phyloP scores from a whole-genome alignment of 2,329 filamentous ascomycete genomes.

The Phymatotrichopsis omnivora region DNA sequence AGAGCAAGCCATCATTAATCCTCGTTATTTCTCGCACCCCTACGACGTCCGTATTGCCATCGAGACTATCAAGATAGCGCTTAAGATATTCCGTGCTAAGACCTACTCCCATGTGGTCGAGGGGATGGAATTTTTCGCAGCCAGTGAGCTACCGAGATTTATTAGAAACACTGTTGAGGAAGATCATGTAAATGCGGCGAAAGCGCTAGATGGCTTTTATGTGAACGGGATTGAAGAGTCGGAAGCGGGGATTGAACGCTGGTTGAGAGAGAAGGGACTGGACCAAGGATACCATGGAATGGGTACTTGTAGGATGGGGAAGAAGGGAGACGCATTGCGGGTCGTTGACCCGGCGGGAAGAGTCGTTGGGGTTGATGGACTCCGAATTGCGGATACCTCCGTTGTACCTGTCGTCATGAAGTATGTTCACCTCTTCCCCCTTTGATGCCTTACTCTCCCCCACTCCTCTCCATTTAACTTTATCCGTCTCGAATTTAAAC shows the following conservation, averaged over 20 bases:
- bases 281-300: slow-evolving; percentile 26
- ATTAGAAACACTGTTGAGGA: slow-evolving; percentile 18
- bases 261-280: slow-evolving; percentile 20
- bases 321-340: slow-evolving; percentile 31
- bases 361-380: slow-evolving; percentile 32
- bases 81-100: slow-evolving; percentile 21
- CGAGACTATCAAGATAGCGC: slow-evolving; percentile 19
- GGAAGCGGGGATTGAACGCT: slow-evolving; percentile 20
- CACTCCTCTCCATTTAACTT: neutral
- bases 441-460: neutral
- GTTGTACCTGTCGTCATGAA: slow-evolving; percentile 25
- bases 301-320: slow-evolving; percentile 35
- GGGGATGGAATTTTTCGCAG: slow-evolving; percentile 22
- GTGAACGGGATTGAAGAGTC: slow-evolving; percentile 21
- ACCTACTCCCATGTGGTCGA: slow-evolving; percentile 8
- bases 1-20: slow-evolving; percentile 37
- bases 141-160: slow-evolving; percentile 16
- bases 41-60: slow-evolving; percentile 33
- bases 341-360: slow-evolving; percentile 33
- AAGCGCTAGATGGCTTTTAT: slow-evolving; percentile 17
- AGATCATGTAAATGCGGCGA: slow-evolving; percentile 7
- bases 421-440: slow-evolving; percentile 10
- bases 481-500: neutral
- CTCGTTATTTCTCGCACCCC: slow-evolving; percentile 39
- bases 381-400: slow-evolving; percentile 34